Percentiles rank a stretch among this genome's conserved stretches.
These are phyloP conservation scores for Claviceps quebecensis DNA, from an alignment of 2,329 filamentous ascomycete genomes.

Conservation along the genomic window DNA sequence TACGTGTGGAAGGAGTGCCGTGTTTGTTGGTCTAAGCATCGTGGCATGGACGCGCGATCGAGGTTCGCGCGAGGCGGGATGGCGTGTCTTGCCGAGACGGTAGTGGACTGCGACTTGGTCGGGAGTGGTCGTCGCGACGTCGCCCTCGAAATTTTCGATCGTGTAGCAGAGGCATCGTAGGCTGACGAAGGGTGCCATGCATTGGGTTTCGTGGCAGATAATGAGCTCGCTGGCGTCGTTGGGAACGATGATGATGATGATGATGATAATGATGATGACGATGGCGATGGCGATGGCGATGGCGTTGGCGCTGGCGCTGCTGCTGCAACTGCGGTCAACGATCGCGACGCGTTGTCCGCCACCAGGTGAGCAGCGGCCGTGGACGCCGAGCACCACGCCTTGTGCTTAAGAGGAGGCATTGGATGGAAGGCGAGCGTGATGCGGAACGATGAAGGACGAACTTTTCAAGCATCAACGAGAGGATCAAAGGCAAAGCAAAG, in stretches of 20 bases:
- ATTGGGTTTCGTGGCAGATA: not conserved
- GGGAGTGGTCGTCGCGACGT: not conserved
- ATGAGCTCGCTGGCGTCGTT: not conserved
- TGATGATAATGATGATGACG: not conserved
- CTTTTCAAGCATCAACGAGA: slow-evolving; percentile 4
- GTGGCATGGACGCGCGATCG: not conserved
- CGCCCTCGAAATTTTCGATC: not conserved
- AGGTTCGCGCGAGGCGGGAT: slow-evolving; percentile 1
- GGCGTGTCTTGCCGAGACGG: not conserved
- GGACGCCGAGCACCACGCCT: slow-evolving; percentile 10
- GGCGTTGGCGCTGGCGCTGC: not conserved
- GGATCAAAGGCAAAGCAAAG: no score
- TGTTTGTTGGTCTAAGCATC: slow-evolving; percentile 3
- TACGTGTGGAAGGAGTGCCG: slow-evolving; percentile 67
- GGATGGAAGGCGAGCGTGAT: slow-evolving; percentile 4
- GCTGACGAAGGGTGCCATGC: not conserved
- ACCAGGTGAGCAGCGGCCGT: slow-evolving; percentile 9
- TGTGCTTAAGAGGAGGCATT: slow-evolving; percentile 12
- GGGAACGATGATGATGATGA: not conserved
- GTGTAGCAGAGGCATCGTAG: not conserved
- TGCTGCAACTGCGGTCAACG: not conserved
- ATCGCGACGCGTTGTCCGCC: slow-evolving; percentile 2
- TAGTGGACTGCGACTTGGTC: not conserved
- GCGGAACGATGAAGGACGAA: slow-evolving; percentile 3
- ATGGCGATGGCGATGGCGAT: not conserved